A percentile compares a stretch with the other conserved stretches of the same genome.
Conservation (phyloP, 441 rosid genomes). For the Rhodomyrtus psidioides region DNA sequence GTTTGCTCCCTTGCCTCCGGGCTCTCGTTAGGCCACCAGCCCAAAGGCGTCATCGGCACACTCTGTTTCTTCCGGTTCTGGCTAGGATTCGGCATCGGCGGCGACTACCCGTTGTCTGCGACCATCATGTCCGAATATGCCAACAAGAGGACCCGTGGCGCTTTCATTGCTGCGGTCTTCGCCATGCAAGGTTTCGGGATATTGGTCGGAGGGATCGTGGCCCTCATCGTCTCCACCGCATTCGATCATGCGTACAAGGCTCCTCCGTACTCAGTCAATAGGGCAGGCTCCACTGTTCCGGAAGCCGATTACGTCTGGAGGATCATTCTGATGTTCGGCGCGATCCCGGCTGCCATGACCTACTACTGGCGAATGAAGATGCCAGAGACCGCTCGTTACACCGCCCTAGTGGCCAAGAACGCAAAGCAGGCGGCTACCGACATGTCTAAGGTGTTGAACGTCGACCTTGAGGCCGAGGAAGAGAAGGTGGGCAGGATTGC, state of each 20-base stretch:
- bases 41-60: neutral
- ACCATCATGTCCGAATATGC: constrained; percentile 6
- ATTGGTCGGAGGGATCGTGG: constrained; percentile 1
- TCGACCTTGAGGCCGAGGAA: neutral
- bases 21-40: neutral
- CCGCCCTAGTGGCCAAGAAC: neutral
- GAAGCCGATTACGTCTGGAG: neutral
- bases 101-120: neutral
- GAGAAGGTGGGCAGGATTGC: neutral
- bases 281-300: neutral
- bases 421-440: neutral
- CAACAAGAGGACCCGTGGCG: neutral
- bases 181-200: constrained; percentile 5
- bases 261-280: accelerated
- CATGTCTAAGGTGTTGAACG: constrained; percentile 2
- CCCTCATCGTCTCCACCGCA: neutral
- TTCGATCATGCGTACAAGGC: neutral
- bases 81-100: neutral
- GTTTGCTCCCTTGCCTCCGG: neutral
- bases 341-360: neutral
- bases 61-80: constrained; percentile 2
- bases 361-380: constrained; percentile 9
- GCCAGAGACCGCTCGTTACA: constrained; percentile 8
- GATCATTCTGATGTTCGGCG: neutral
- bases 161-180: neutral